These are phyloP conservation scores for Cucurbita moschata DNA, from an alignment of 306 rosid genomes.

Conservation along the genomic window DNA sequence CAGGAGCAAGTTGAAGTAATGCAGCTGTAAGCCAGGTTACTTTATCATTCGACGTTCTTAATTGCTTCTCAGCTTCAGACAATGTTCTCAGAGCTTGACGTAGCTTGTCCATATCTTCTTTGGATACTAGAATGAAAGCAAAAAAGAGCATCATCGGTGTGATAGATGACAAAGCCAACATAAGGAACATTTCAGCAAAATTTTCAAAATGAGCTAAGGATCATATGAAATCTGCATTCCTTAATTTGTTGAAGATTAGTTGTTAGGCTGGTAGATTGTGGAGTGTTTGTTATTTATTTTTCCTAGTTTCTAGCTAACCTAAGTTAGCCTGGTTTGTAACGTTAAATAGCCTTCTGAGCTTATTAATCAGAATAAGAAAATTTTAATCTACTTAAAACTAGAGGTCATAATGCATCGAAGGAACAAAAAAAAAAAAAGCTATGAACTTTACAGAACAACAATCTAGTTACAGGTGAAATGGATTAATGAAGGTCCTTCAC, in stretches of 20 bases:
- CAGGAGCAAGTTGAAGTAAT: conserved; percentile 96
- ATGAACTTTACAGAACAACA: background rate
- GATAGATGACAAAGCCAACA: background rate
- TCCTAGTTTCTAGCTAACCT: no score
- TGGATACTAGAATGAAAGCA: conserved; percentile 35
- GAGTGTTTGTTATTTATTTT: no score
- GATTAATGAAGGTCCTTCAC: background rate
- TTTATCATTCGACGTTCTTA: conserved; percentile 88
- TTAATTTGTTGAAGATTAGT: no score
- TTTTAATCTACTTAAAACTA: no score
- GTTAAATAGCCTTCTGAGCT: no score
- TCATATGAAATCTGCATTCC: background rate
- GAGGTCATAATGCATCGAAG: background rate
- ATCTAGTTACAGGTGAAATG: background rate
- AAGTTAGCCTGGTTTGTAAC: no score
- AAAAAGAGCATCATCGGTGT: background rate
- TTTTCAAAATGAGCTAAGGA: background rate
- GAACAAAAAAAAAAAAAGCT: background rate
- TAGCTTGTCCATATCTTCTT: conserved; percentile 94
- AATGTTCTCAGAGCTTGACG: conserved; percentile 91
- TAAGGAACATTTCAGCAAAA: background rate
- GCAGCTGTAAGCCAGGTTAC: conserved; percentile 97
- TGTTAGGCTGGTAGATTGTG: no score
- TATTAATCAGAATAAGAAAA: no score
- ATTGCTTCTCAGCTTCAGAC: conserved; percentile 94